Conservation (phyloP, 1,139 yeast species). For the Pichia sp. region DNA sequence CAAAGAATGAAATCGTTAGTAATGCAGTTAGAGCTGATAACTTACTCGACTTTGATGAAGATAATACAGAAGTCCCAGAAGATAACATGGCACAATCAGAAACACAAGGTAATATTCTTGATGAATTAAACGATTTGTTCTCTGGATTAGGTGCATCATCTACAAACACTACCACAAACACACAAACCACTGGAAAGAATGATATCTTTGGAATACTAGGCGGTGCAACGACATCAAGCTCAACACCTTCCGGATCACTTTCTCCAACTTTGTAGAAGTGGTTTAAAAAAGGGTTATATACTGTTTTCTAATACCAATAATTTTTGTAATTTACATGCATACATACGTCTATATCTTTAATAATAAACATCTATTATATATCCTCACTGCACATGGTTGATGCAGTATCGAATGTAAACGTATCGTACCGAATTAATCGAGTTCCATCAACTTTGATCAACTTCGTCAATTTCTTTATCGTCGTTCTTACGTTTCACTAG, state of each 20-base stretch:
- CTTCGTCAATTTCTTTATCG: conserved; percentile 26
- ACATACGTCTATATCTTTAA: neutral
- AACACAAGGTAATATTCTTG: conserved; percentile 41
- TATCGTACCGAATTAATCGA: too few species aligned
- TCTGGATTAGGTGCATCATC: conserved; percentile 32
- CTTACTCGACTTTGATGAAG: conserved; percentile 80
- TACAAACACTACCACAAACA: neutral
- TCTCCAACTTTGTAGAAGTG: conserved; percentile 1
- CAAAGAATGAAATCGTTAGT: conserved; percentile 71
- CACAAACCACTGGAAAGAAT: neutral
- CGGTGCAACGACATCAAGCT: neutral
- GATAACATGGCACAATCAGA: conserved; percentile 13
- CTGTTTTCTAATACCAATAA: too few species aligned
- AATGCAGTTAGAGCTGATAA: conserved; percentile 71
- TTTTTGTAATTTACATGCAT: neutral
- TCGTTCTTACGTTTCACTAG: conserved; percentile 7
- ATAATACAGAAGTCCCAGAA: conserved; percentile 37
- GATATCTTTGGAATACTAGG: conserved; percentile 10
- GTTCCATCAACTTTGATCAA: conserved; percentile 11
- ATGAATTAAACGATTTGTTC: conserved; percentile 70
- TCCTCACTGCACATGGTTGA: too few species aligned
- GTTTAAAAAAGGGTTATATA: too few species aligned
- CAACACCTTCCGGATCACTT: neutral
- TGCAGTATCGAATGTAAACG: too few species aligned
- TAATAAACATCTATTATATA: too few species aligned